phyloP scores from a whole-genome alignment of 2,329 filamentous ascomycete genomes.

The Salinomyces thailandicus region DNA sequence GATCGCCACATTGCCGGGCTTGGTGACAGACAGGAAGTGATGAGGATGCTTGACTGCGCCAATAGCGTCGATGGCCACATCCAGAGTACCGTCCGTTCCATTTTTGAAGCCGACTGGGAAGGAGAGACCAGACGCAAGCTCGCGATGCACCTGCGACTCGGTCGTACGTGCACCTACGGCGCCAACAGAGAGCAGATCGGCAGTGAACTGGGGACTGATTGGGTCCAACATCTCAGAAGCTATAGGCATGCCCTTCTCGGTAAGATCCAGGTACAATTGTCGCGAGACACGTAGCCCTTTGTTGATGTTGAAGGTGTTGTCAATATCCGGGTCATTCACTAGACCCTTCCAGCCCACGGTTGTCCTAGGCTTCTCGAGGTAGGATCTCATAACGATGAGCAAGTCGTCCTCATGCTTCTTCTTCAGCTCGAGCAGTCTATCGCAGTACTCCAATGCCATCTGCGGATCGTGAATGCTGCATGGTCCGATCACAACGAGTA shows the following conservation, averaged over 20 bases:
- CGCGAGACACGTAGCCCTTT: constrained; percentile 81
- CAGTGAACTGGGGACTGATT: constrained; percentile 92
- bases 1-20: constrained; percentile 89
- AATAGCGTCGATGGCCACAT: constrained; percentile 90
- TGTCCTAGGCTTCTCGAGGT: constrained; percentile 96
- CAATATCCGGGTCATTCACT: constrained; percentile 97
- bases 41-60: constrained; percentile 85
- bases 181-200: constrained; percentile 81
- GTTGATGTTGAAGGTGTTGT: constrained; percentile 98
- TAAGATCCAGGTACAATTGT: constrained; percentile 88
- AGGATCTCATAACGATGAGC: constrained; percentile 92
- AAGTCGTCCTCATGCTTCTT: constrained; percentile 83
- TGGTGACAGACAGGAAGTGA: constrained; percentile 95
- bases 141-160: constrained; percentile 89
- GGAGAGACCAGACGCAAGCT: constrained; percentile 83
- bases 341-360: constrained; percentile 98
- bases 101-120: constrained; percentile 99
- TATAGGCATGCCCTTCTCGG: constrained; percentile 84
- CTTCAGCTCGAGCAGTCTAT: constrained; percentile 67
- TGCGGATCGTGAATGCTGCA: constrained; percentile 95
- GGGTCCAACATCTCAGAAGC: constrained; percentile 98
- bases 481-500: constrained; percentile 79
- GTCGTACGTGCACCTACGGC: constrained; percentile 94
- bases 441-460: constrained; percentile 86
- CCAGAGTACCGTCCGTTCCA: constrained; percentile 82